Base-by-base conservation (phyloP, 345 rosid genomes). In the Dipteronia sinensis region DNA sequence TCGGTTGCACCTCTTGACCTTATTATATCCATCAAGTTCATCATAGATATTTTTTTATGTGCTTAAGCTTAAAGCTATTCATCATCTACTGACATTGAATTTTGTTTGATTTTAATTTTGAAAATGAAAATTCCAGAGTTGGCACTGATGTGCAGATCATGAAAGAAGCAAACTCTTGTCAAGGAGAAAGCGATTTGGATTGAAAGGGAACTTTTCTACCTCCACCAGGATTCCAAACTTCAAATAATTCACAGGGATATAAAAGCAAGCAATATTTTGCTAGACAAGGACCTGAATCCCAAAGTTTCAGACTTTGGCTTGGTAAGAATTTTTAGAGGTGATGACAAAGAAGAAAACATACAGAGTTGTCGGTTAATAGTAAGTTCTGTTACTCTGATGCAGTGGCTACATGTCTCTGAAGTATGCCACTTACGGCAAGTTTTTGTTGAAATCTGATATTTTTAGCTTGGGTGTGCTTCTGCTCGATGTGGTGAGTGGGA, bases 311-410 rank as follows among this genome's bases (percentile, higher is more conserved):
- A 27, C 27, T 27, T 27, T 27, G 27, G 27, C 27, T 27, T 27
- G 27, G 27, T 1, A 27, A 27, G 27, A 27, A 27, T 27, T 27
- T 27, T 27, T 27, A 1, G 27, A 27, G 27, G 79, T 69, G 80
- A 84, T 63, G 65, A 75, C 19, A 72, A 67, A 73, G 27, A 72
- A 56, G 90, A 81, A 77, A 56, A 88, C 89, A 40, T 81, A 77
- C 7, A 80, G 81, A 73, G 88, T 90, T 6, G 84, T 83, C 0
- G 89, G 92, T 65, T 86, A 90, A 67, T 83, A 82, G 90, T 89
- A 82, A 74, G 90, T 55, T 62, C 1, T 70, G 10, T 27, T 20
- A 6, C n/a, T 31, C 20, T 49, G 15, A 17, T 73, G 19, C 4
- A 74, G 80, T 65, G 81, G 81, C 31, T 79, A 80, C 2, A 79